A percentile compares a stretch with the other conserved stretches of the same genome.
These are phyloP conservation scores for Verticillium nonalfalfae DNA, from an alignment of 2,329 filamentous ascomycete genomes.

Conservation along the genomic window DNA sequence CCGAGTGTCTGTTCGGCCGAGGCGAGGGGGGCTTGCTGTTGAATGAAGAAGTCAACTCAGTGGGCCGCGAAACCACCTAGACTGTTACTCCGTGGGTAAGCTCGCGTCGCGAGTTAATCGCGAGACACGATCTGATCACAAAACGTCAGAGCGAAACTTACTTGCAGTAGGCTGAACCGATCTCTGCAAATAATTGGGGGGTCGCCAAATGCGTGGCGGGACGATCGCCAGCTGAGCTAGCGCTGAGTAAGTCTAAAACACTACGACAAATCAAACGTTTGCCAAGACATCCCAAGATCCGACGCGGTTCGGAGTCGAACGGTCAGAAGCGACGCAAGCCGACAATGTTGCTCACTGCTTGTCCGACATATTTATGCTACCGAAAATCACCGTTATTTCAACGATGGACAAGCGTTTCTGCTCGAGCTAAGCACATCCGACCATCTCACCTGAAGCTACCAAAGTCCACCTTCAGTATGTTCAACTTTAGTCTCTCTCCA, in stretches of 20 bases:
- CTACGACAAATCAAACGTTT: not conserved
- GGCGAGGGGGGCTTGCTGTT: not conserved
- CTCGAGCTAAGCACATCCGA: not conserved
- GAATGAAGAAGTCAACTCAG: not conserved
- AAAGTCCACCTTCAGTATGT: not conserved
- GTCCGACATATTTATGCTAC: not conserved
- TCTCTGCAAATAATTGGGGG: no score
- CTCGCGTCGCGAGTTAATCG: constrained; percentile 2
- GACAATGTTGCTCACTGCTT: not conserved
- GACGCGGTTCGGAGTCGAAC: not conserved
- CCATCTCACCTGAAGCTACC: not conserved
- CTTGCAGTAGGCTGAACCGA: not conserved
- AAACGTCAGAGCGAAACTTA: not conserved
- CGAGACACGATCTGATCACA: not conserved
- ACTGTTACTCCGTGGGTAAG: not conserved
- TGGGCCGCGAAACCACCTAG: not conserved
- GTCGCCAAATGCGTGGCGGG: not conserved
- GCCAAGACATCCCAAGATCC: not conserved
- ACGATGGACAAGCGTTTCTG: not conserved
- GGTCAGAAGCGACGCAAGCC: not conserved
- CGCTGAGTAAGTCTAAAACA: not conserved
- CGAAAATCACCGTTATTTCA: no score
- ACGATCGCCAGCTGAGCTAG: not conserved
- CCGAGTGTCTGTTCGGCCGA: not conserved
- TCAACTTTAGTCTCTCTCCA: not conserved